Evolutionary conservation across 2,329 filamentous ascomycete species (phyloP).

Genomic region (Capronia coronata): DNA sequence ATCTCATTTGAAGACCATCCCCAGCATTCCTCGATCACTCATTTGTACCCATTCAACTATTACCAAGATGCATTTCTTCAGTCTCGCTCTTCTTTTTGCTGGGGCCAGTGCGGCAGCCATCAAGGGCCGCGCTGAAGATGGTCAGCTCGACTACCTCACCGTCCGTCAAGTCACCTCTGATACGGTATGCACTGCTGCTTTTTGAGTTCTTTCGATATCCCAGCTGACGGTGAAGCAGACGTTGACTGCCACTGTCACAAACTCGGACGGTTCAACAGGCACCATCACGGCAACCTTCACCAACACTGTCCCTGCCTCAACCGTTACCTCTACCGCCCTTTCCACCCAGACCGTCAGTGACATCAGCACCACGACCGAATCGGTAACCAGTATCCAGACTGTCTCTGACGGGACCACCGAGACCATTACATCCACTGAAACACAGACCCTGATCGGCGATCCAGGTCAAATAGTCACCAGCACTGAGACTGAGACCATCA

Average conservation of each 20-base stretch:
- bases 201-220: neutral
- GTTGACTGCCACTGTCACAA: neutral
- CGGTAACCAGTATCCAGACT: neutral
- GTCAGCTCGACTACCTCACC: neutral
- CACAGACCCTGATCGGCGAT: neutral
- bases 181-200: neutral
- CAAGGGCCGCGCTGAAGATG: neutral
- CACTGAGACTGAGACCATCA: neutral
- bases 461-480: neutral
- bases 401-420: neutral
- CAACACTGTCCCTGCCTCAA: neutral
- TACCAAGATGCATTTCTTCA: conserved; percentile 2
- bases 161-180: neutral
- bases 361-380: neutral
- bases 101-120: neutral
- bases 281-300: neutral
- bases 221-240: neutral
- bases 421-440: conserved; percentile 1
- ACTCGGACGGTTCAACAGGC: neutral
- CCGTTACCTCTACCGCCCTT: neutral
- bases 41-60: neutral
- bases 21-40: neutral
- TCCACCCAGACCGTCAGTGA: neutral
- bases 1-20: neutral
- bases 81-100: conserved; percentile 2